A percentile compares a stretch with the other conserved stretches of the same genome.
phyloP scores from a whole-genome alignment of 2,329 filamentous ascomycete species.

The Aureobasidium zeae region DNA sequence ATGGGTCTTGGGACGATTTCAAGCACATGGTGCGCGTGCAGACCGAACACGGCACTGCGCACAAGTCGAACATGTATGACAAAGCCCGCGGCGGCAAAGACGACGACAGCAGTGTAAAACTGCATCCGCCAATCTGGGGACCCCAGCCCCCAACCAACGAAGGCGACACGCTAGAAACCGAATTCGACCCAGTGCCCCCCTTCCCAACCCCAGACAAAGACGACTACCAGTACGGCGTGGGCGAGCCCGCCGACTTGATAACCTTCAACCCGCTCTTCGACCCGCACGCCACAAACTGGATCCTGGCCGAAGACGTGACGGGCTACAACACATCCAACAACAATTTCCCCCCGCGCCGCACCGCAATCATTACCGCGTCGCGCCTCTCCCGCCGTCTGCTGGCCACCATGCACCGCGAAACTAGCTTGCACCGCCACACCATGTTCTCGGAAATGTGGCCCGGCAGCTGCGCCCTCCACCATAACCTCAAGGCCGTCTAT shows the following conservation, averaged over 20 bases:
- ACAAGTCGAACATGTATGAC: constrained; percentile 36
- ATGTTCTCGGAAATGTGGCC: constrained; percentile 80
- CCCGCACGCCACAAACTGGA: constrained; percentile 60
- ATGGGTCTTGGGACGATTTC: constrained; percentile 66
- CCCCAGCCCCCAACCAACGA: constrained; percentile 34
- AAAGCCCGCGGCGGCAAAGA: constrained; percentile 29
- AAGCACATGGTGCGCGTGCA: constrained; percentile 54
- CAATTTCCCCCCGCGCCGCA: constrained; percentile 57
- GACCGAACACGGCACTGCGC: constrained; percentile 44
- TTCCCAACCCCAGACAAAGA: constrained; percentile 47
- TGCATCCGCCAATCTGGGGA: constrained; percentile 43
- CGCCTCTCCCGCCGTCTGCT: constrained; percentile 59
- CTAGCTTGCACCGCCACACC: constrained; percentile 55
- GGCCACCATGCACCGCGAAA: constrained; percentile 65
- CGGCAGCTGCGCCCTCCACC: constrained; percentile 59
- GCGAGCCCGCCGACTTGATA: constrained; percentile 65
- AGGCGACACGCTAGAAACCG: constrained; percentile 41
- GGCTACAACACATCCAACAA: constrained; percentile 51
- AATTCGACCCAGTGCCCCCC: constrained; percentile 46
- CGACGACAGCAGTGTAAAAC: constrained; percentile 30
- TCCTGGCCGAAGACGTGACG: constrained; percentile 60
- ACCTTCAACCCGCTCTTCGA: constrained; percentile 72
- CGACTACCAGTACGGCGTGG: constrained; percentile 55
- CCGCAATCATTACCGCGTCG: constrained; percentile 61
- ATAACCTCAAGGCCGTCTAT: constrained; percentile 68